Evolutionary conservation across 129 eudicot genomes (phyloP).

Genomic region (Helianthus tuberosus): DNA sequence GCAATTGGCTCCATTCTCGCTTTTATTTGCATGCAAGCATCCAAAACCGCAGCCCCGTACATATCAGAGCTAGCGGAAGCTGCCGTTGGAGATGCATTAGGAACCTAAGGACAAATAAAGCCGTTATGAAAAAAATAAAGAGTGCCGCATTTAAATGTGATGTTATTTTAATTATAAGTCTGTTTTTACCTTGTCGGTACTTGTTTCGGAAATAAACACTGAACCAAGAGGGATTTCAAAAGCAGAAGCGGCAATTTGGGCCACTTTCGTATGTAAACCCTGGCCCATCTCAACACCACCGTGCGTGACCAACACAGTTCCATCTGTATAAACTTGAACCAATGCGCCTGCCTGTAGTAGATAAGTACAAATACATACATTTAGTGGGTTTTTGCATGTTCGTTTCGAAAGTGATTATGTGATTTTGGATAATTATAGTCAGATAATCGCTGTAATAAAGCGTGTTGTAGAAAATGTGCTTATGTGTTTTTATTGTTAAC

Average conservation of each 20-base stretch:
- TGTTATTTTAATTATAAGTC: not conserved
- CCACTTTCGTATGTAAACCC: constrained; percentile 96
- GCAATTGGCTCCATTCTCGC: constrained; percentile 88
- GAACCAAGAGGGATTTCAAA: constrained; percentile 88
- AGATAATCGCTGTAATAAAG: not conserved
- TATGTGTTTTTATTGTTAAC: not conserved
- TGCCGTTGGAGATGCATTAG: constrained; percentile 98
- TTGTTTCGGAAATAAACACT: constrained; percentile 93
- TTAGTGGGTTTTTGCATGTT: not conserved
- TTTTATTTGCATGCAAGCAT: constrained; percentile 95
- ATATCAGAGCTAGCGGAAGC: constrained; percentile 98
- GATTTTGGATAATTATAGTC: not conserved
- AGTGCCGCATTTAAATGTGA: not conserved
- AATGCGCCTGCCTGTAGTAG: constrained; percentile 89
- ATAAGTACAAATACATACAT: not conserved
- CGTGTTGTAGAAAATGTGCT: not conserved
- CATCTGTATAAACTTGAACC: constrained; percentile 96
- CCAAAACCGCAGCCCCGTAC: constrained; percentile 98
- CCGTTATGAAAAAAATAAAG: constrained; percentile 10
- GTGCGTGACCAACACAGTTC: constrained; percentile 95
- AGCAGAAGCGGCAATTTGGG: constrained; percentile 92
- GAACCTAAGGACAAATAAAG: constrained; percentile 56
- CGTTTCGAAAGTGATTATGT: not conserved
- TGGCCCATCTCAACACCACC: constrained; percentile 99
- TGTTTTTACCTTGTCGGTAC: constrained; percentile 87